Percentiles rank a stretch among this genome's conserved stretches.
Evolutionary conservation across 176 grass and related monocot species (phyloP).

Genomic region (Rhipidocladum racemiflorum): DNA sequence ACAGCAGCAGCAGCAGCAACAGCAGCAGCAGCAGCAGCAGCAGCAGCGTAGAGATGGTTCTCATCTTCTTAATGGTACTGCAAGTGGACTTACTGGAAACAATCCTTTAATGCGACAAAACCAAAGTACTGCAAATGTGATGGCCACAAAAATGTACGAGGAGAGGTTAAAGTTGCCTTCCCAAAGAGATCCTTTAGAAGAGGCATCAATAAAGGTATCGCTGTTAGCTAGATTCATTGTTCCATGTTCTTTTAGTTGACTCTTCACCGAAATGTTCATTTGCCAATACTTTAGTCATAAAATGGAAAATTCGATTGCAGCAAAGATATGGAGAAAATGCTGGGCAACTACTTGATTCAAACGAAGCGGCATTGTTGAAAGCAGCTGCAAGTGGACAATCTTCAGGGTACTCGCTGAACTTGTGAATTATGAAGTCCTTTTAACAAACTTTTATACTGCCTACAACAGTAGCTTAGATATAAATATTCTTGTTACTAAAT

Average conservation of each 20-base stretch:
- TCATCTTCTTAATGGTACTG: slow-evolving; percentile 72
- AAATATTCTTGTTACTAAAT: slow-evolving; percentile 5
- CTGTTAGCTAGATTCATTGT: slow-evolving; percentile 4
- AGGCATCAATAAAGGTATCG: slow-evolving; percentile 83
- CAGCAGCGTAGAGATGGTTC: slow-evolving; percentile 59
- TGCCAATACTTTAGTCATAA: slow-evolving; percentile 3
- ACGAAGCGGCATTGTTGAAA: slow-evolving; percentile 76
- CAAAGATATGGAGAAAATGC: slow-evolving; percentile 89
- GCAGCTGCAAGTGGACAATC: slow-evolving; percentile 83
- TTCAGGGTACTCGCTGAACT: slow-evolving; percentile 62
- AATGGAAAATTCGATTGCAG: slow-evolving; percentile 47
- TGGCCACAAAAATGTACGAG: slow-evolving; percentile 97
- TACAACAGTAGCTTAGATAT: slow-evolving; percentile 16
- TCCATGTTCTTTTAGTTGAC: slow-evolving; percentile 7
- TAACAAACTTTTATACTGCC: slow-evolving; percentile 17
- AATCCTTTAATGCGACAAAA: slow-evolving; percentile 63
- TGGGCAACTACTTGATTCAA: slow-evolving; percentile 75
- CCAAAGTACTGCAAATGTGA: slow-evolving; percentile 76
- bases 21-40: slow-evolving; percentile 21
- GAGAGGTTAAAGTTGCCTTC: slow-evolving; percentile 83
- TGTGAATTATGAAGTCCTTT: slow-evolving; percentile 27
- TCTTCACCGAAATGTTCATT: background rate
- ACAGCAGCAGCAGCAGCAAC: slow-evolving; percentile 7
- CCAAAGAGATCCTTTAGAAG: slow-evolving; percentile 81
- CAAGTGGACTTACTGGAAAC: slow-evolving; percentile 62